Conservation (phyloP, 1,284 basidiomycete genomes). For the Trichosporon coremiiforme region DNA sequence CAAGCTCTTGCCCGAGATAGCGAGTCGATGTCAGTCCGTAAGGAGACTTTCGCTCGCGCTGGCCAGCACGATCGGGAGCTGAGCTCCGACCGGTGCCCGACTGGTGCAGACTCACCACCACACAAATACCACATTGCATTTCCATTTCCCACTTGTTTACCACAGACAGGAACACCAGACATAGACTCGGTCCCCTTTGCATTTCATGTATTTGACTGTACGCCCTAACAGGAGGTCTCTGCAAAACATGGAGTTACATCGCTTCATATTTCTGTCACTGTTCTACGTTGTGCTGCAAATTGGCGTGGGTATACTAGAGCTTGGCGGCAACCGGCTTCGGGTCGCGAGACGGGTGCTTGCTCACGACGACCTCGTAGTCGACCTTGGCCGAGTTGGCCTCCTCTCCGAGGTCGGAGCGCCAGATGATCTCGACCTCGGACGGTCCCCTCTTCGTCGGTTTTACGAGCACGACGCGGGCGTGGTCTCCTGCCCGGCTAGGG, state of each 20-base stretch:
- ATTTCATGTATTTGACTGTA: slow-evolving; percentile 5
- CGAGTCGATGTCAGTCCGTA: no score
- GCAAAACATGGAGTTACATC: background rate
- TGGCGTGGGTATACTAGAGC: background rate
- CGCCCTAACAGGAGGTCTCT: background rate
- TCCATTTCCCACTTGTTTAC: background rate
- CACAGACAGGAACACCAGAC: background rate
- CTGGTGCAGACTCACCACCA: background rate
- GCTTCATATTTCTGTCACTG: background rate
- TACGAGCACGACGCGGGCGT: slow-evolving; percentile 26
- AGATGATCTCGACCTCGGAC: slow-evolving; percentile 21
- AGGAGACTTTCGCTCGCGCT: no score
- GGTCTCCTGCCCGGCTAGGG: slow-evolving; percentile 25
- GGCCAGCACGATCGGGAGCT: background rate
- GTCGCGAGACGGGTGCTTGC: slow-evolving; percentile 8
- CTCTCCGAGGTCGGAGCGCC: slow-evolving; percentile 16
- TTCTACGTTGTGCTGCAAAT: background rate
- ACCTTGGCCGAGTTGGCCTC: background rate
- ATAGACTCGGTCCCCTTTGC: background rate
- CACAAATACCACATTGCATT: slow-evolving; percentile 1
- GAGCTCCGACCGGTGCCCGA: background rate
- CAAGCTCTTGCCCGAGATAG: no score
- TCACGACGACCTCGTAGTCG: slow-evolving; percentile 18
- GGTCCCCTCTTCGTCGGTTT: slow-evolving; percentile 15
- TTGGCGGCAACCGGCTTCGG: slow-evolving; percentile 1